Conservation (phyloP, 345 rosid genomes). For the Murraya koenigii region DNA sequence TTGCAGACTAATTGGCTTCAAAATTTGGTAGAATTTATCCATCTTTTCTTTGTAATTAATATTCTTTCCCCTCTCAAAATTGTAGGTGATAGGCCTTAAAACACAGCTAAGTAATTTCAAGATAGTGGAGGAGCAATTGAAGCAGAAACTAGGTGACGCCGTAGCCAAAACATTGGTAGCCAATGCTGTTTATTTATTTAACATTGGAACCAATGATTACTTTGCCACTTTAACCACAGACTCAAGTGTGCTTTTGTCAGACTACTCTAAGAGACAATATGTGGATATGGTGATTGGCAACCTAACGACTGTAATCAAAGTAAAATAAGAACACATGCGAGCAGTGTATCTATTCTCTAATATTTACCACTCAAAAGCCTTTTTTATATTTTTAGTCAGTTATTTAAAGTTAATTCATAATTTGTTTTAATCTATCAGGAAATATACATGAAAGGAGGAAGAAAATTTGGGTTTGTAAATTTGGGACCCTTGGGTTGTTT, state of each 20-base stretch:
- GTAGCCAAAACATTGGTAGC: constrained; percentile 30
- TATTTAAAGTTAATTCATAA: background rate
- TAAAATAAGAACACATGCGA: background rate
- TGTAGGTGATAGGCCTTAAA: constrained; percentile 40
- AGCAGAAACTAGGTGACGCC: constrained; percentile 32
- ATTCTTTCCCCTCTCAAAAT: background rate
- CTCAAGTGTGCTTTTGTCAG: background rate
- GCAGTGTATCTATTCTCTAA: too few species aligned
- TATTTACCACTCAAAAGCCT: too few species aligned
- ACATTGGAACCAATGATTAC: constrained; percentile 31
- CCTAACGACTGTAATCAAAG: constrained; percentile 4
- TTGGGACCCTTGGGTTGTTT: constrained; percentile 9
- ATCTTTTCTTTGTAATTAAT: background rate
- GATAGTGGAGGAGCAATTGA: constrained; percentile 23
- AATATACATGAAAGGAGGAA: constrained; percentile 12
- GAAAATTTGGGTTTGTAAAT: constrained; percentile 8
- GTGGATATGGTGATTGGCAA: constrained; percentile 11
- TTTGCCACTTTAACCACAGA: background rate
- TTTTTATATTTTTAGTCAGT: too few species aligned
- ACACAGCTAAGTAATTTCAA: constrained; percentile 37
- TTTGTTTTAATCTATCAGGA: background rate
- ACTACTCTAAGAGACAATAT: background rate
- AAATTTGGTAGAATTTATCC: background rate
- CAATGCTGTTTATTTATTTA: constrained; percentile 39
- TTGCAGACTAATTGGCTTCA: background rate